Percentiles rank a stretch among this genome's conserved stretches.
phyloP scores from a whole-genome alignment of 306 rosid species.

The Bauhinia variegata region DNA sequence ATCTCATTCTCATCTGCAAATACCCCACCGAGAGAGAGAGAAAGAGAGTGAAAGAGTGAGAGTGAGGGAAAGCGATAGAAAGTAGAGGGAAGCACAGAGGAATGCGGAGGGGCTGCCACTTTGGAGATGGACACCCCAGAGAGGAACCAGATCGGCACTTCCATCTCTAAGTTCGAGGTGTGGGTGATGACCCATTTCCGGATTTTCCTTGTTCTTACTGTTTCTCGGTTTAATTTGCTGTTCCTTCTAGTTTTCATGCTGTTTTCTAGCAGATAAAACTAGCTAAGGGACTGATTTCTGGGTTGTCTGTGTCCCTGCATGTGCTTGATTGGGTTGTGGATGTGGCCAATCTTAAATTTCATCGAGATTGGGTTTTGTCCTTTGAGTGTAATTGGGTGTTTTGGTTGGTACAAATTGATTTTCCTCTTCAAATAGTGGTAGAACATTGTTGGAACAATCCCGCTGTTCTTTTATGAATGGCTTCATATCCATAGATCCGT shows the following conservation, averaged over 20 bases:
- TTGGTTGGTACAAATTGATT: background rate
- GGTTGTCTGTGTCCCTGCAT: conserved; percentile 30
- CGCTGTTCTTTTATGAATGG: background rate
- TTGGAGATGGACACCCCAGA: conserved; percentile 66
- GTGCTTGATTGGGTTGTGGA: conserved; percentile 7
- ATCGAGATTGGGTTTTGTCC: conserved; percentile 4
- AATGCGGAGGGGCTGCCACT: no score
- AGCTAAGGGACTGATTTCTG: no score
- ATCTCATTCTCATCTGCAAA: conserved; percentile 43
- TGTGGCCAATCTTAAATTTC: background rate
- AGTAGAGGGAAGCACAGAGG: background rate
- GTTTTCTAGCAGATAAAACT: no score
- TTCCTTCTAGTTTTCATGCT: conserved; percentile 7
- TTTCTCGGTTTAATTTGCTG: conserved; percentile 2
- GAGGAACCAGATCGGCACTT: conserved; percentile 59
- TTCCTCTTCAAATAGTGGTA: background rate
- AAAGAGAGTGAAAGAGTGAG: conserved; percentile 19
- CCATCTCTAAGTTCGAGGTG: conserved; percentile 60
- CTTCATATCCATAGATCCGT: conserved; percentile 1
- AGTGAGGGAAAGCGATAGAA: conserved; percentile 7
- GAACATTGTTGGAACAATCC: background rate
- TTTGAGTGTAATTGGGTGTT: conserved; percentile 7
- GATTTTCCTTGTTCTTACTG: background rate
- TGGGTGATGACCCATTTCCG: background rate
- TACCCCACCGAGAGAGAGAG: conserved; percentile 42